Conservation (phyloP, 2,329 filamentous ascomycete species). For the Aspergillus uvarum region DNA sequence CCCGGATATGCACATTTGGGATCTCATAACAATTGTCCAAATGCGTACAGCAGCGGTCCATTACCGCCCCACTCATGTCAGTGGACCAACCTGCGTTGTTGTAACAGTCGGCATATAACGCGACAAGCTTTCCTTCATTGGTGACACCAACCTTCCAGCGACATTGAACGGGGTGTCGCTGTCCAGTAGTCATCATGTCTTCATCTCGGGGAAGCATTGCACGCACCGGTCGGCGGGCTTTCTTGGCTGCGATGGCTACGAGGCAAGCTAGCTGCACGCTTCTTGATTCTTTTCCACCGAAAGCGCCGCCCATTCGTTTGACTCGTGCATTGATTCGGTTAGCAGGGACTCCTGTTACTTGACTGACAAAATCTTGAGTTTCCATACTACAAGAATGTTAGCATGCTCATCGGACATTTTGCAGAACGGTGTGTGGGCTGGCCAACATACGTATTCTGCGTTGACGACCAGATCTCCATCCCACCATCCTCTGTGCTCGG, state of each 20-base stretch:
- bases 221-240: constrained; percentile 70
- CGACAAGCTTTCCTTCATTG: constrained; percentile 17
- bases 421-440: no score
- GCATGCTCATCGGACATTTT: constrained; percentile 17
- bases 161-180: constrained; percentile 79
- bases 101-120: constrained; percentile 19
- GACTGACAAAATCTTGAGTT: constrained; percentile 74
- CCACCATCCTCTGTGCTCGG: constrained; percentile 84
- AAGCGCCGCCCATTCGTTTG: constrained; percentile 81
- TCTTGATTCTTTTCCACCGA: constrained; percentile 83
- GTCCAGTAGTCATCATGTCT: constrained; percentile 80
- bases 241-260: constrained; percentile 75
- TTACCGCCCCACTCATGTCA: constrained; percentile 25
- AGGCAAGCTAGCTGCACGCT: constrained; percentile 75
- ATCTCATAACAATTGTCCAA: constrained; percentile 27
- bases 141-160: constrained; percentile 58
- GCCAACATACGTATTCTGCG: constrained; percentile 71
- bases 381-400: constrained; percentile 21
- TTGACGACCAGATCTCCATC: constrained; percentile 82
- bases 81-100: constrained; percentile 23
- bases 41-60: constrained; percentile 26
- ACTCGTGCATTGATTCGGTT: constrained; percentile 82
- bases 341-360: constrained; percentile 70
- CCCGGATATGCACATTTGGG: constrained; percentile 23
- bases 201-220: constrained; percentile 89